Percentiles rank a stretch among this genome's conserved stretches.
These are phyloP conservation scores for Aspergillus sp. DNA, from an alignment of 2,329 filamentous ascomycete genomes.

Conservation along the genomic window DNA sequence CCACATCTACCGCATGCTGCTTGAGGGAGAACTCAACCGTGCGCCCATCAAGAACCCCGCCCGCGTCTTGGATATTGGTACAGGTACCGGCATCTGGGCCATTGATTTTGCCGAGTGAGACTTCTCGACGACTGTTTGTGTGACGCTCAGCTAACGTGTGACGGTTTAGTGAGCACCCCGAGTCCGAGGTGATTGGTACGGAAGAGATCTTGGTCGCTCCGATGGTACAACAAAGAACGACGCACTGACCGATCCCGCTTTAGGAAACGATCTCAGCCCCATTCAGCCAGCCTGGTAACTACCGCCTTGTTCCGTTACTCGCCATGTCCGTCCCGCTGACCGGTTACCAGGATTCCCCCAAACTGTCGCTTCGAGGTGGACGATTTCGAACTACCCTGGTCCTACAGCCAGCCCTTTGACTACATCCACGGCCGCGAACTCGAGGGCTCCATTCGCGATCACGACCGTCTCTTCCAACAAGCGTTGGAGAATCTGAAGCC, in stretches of 20 bases:
- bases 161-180: conserved; percentile 21
- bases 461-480: conserved; percentile 25
- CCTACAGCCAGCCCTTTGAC: conserved; percentile 27
- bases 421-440: conserved; percentile 32
- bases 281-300: conserved; percentile 31
- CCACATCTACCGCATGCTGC: conserved; percentile 33
- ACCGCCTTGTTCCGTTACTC: not conserved
- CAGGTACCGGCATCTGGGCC: conserved; percentile 37
- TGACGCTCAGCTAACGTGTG: not conserved
- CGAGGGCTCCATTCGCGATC: conserved; percentile 27
- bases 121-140: not conserved
- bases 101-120: conserved; percentile 37
- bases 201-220: not conserved
- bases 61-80: conserved; percentile 34
- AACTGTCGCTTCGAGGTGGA: conserved; percentile 34
- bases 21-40: conserved; percentile 26
- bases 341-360: conserved; percentile 26
- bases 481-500: conserved; percentile 24
- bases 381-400: conserved; percentile 30
- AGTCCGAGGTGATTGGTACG: conserved; percentile 30
- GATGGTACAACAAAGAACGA: no score
- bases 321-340: not conserved
- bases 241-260: not conserved
- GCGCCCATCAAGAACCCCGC: conserved; percentile 25
- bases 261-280: conserved; percentile 31